Evolutionary conservation across 257 asterid genomes (phyloP).

Genomic region (Apocynum venetum): DNA sequence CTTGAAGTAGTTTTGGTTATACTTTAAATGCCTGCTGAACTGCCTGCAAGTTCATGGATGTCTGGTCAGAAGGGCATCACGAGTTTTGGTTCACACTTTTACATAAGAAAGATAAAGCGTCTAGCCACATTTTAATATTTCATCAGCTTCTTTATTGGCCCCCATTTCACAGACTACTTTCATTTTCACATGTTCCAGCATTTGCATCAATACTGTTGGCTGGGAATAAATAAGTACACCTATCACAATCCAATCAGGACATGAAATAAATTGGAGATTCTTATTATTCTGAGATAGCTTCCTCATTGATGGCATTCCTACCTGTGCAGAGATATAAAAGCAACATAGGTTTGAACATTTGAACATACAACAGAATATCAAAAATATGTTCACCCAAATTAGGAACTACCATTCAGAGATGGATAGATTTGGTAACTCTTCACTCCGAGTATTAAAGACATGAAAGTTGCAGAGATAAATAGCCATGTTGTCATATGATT

Average conservation of each 20-base stretch:
- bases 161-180: background rate
- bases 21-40: background rate
- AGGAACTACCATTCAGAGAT: background rate
- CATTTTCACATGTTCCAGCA: background rate
- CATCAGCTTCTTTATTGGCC: background rate
- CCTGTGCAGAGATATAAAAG: background rate
- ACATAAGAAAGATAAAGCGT: background rate
- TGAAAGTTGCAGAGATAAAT: background rate
- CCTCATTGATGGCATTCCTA: background rate
- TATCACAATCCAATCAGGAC: background rate
- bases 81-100: background rate
- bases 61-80: background rate
- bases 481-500: conserved; percentile 8
- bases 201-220: background rate
- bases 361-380: background rate
- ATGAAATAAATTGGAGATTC: background rate
- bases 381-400: background rate
- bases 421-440: background rate
- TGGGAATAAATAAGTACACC: background rate
- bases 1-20: background rate
- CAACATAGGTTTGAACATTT: background rate
- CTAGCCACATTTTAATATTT: background rate
- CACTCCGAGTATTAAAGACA: background rate
- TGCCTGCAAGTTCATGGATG: background rate
- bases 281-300: background rate